Conservation (phyloP, 106 monocot species). For the Agapanthus africanus region DNA sequence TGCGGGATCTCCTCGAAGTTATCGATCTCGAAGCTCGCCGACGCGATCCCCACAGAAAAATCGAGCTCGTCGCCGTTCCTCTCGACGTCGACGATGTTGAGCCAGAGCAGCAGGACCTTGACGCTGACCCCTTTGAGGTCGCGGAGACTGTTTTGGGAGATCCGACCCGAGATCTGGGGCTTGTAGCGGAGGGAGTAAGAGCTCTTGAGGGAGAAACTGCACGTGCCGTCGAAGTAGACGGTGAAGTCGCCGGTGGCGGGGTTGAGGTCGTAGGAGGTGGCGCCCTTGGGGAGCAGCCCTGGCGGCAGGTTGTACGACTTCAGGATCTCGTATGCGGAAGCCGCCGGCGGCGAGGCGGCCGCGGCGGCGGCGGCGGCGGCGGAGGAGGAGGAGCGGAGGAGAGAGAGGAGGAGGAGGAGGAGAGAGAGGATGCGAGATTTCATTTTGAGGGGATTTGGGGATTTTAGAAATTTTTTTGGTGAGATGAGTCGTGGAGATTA, state of each 20-base stretch:
- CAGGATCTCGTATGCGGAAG: constrained; percentile 52
- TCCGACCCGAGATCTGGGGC: constrained; percentile 29
- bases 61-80: constrained; percentile 14
- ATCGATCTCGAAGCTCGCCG: constrained; percentile 22
- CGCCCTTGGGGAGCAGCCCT: constrained; percentile 59
- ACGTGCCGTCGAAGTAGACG: constrained; percentile 27
- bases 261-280: constrained; percentile 31
- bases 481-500: no score
- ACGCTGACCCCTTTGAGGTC: constrained; percentile 38
- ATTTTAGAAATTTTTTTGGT: no score
- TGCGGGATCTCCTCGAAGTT: constrained; percentile 32
- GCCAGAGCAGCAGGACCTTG: constrained; percentile 40
- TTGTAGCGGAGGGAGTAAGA: constrained; percentile 46
- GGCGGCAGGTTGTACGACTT: constrained; percentile 47
- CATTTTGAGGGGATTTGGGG: no score
- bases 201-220: constrained; percentile 27
- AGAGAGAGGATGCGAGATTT: no score
- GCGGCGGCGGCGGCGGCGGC: constrained; percentile 1
- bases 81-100: constrained; percentile 33
- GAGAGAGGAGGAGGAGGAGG: no score
- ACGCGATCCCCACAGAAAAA: constrained; percentile 46
- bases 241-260: constrained; percentile 27
- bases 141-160: constrained; percentile 18
- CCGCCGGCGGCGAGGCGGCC: background rate
- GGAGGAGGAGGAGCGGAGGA: no score